A percentile compares a stretch with the other conserved stretches of the same genome.
phyloP scores from a whole-genome alignment of 257 asterid species.

The Solanum tacnaense region DNA sequence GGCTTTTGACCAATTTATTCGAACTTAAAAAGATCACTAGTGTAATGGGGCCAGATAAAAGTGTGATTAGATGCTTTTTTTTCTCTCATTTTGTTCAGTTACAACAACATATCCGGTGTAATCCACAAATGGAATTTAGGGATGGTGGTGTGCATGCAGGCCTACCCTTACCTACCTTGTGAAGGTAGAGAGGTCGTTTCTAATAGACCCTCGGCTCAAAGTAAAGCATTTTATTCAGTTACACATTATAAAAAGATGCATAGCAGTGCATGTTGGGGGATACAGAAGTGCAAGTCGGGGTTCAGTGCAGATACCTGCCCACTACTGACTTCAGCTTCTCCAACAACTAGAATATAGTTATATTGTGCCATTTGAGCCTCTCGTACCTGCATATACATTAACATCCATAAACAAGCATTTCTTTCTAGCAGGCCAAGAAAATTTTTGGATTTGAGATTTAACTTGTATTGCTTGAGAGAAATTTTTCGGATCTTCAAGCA shows the following conservation, averaged over 20 bases:
- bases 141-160: background rate
- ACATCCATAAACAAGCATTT: background rate
- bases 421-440: background rate
- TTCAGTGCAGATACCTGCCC: slow-evolving; percentile 9
- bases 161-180: background rate
- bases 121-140: background rate
- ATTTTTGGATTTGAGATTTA: background rate
- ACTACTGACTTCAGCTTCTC: slow-evolving; percentile 79
- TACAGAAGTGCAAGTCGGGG: background rate
- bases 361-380: slow-evolving; percentile 94
- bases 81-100: background rate
- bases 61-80: background rate
- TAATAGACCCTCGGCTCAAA: background rate
- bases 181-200: background rate
- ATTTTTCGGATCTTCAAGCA: background rate
- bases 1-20: background rate
- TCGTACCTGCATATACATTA: slow-evolving; percentile 45
- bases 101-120: background rate
- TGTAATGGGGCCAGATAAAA: slow-evolving; percentile 27
- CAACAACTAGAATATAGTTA: slow-evolving; percentile 94
- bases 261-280: background rate
- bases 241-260: background rate
- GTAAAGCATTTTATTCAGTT: background rate
- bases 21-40: background rate
- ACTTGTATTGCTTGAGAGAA: background rate